These are phyloP conservation scores for Euphorbia neoarborescens DNA, from an alignment of 441 rosid genomes.

Conservation along the genomic window DNA sequence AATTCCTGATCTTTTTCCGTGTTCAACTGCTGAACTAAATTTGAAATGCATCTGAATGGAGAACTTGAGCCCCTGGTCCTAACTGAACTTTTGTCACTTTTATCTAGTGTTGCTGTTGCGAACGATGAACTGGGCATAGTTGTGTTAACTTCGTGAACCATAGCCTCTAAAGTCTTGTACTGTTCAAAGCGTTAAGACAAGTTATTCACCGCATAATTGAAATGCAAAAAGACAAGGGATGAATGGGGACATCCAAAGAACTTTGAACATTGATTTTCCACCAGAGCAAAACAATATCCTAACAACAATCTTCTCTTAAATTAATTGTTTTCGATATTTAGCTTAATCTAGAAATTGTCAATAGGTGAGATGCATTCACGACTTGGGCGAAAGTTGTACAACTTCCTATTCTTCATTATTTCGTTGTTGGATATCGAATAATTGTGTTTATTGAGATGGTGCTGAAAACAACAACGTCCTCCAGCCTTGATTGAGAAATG, in stretches of 20 bases:
- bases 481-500: conserved; percentile 3
- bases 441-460: neutral
- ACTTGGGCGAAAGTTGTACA: neutral
- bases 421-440: neutral
- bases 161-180: conserved; percentile 75
- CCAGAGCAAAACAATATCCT: neutral
- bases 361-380: neutral
- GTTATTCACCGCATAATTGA: neutral
- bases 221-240: neutral
- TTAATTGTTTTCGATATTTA: neutral
- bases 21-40: conserved; percentile 81
- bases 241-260: neutral
- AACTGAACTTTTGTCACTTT: conserved; percentile 43
- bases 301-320: neutral
- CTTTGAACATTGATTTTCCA: neutral
- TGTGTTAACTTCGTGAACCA: conserved; percentile 55
- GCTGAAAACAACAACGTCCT: conserved; percentile 12
- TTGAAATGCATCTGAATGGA: conserved; percentile 90
- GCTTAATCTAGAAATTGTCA: neutral
- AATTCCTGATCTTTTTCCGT: conserved; percentile 77
- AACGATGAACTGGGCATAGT: conserved; percentile 43
- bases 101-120: conserved; percentile 33
- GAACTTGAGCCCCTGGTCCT: conserved; percentile 86
- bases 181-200: conserved; percentile 31
- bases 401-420: neutral